Percentiles rank a stretch among this genome's conserved stretches.
Conservation (phyloP, 345 rosid genomes). For the Rhodomyrtus tomentosa region DNA sequence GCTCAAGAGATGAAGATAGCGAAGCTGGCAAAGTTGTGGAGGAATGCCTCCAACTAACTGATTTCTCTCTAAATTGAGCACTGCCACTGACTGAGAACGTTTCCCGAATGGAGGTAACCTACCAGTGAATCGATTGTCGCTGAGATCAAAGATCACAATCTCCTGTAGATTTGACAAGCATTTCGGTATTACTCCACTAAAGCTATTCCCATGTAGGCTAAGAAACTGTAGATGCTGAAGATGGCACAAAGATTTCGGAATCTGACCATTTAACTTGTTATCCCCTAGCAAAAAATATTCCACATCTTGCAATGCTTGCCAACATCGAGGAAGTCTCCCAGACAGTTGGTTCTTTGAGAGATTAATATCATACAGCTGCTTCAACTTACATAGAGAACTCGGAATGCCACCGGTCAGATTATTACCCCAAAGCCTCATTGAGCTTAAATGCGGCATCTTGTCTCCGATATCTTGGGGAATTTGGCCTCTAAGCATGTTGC, state of each 20-base stretch:
- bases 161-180: background rate
- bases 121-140: no score
- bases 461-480: background rate
- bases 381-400: background rate
- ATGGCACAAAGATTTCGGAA: background rate
- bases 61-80: no score
- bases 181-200: background rate
- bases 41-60: no score
- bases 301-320: background rate
- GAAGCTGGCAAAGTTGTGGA: no score
- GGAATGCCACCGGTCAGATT: no score
- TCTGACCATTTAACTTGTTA: background rate
- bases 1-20: no score
- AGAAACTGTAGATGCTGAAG: background rate
- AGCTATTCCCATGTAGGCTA: background rate
- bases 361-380: fast-evolving
- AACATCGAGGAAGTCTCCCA: background rate
- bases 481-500: background rate
- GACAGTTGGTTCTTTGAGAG: no score
- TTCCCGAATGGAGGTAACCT: no score
- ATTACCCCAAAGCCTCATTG: background rate
- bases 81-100: no score
- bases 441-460: fast-evolving
- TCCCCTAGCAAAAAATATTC: background rate
- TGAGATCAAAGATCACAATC: no score